These are phyloP conservation scores for Casuarina glauca DNA, from an alignment of 306 rosid species.

Conservation along the genomic window DNA sequence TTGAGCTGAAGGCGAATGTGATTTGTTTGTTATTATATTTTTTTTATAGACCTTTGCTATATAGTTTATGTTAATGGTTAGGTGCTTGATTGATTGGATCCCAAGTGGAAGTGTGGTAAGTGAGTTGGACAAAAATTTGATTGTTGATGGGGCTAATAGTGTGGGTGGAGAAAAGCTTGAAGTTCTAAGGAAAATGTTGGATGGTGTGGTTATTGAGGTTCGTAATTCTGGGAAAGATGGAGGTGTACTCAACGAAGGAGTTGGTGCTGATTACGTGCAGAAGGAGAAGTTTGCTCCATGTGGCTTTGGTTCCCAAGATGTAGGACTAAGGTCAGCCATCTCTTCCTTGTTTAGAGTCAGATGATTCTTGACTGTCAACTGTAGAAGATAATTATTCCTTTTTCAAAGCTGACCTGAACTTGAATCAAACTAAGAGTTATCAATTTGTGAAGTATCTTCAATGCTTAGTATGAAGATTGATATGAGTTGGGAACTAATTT, in stretches of 20 bases:
- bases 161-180: conserved; percentile 84
- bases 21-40: conserved; percentile 14
- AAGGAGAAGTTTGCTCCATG: conserved; percentile 83
- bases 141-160: conserved; percentile 93
- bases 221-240: conserved; percentile 72
- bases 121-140: conserved; percentile 44
- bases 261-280: conserved; percentile 97
- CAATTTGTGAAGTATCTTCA: background rate
- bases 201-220: conserved; percentile 59
- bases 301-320: conserved; percentile 64
- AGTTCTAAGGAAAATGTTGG: conserved; percentile 48
- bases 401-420: background rate
- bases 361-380: conserved; percentile 7
- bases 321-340: conserved; percentile 69
- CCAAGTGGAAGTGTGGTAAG: conserved; percentile 40
- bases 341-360: conserved; percentile 23
- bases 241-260: conserved; percentile 88
- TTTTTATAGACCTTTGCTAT: conserved; percentile 23
- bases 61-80: conserved; percentile 50
- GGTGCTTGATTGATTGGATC: conserved; percentile 82
- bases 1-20: conserved; percentile 14
- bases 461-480: conserved; percentile 1
- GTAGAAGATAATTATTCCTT: conserved; percentile 1
- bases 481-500: conserved; percentile 22
- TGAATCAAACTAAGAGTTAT: background rate